Evolutionary conservation across 169 alveolate genomes (phyloP).

Genomic region (Cryptosporidium canis): DNA sequence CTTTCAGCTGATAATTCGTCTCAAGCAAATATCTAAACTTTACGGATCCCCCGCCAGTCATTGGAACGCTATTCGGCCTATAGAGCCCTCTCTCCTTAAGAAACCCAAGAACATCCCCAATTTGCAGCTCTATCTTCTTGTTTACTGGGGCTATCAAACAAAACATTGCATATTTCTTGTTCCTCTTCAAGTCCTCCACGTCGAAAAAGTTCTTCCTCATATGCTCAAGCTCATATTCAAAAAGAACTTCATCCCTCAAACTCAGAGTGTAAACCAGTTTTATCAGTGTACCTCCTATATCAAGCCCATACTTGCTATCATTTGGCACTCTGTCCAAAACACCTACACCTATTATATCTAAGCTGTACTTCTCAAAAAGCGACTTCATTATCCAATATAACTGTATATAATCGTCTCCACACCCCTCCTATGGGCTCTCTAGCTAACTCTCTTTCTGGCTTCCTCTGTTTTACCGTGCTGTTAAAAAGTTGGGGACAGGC

Average conservation of each 20-base stretch:
- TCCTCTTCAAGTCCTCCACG: background rate
- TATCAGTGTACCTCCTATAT: constrained; percentile 67
- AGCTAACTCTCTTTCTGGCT: background rate
- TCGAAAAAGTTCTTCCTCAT: constrained; percentile 5
- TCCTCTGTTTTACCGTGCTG: background rate
- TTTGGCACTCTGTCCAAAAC: background rate
- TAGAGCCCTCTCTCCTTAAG: constrained; percentile 12
- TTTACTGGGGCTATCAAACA: constrained; percentile 30
- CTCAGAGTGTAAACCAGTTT: constrained; percentile 25
- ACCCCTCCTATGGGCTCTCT: background rate
- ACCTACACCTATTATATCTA: constrained; percentile 25
- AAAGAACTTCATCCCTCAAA: background rate
- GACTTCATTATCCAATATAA: background rate
- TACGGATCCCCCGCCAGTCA: constrained; percentile 69
- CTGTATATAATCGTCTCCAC: background rate
- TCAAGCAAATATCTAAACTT: constrained; percentile 16
- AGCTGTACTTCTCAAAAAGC: background rate
- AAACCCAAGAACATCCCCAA: constrained; percentile 30
- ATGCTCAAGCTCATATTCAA: constrained; percentile 5
- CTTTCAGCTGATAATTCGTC: background rate
- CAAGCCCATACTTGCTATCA: constrained; percentile 20
- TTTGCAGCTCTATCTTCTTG: background rate
- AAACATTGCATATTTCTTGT: constrained; percentile 6
- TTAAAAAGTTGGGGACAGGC: too few species aligned
- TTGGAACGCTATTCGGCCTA: constrained; percentile 16